These are phyloP conservation scores for Evernia prunastri DNA, from an alignment of 495 filamentous ascomycete species.

Conservation along the genomic window DNA sequence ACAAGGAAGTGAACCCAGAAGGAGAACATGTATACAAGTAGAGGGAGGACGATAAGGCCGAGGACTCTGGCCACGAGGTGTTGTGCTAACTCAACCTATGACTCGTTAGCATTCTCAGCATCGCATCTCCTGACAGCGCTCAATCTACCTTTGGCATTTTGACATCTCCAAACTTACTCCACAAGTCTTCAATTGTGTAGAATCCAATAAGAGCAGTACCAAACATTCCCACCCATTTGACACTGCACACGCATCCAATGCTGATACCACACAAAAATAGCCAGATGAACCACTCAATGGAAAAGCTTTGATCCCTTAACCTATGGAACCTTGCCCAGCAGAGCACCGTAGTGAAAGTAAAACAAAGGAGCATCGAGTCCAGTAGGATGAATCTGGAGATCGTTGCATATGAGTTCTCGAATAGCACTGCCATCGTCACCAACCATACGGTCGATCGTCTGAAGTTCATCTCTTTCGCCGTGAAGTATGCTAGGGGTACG, in stretches of 20 bases:
- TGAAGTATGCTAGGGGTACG: slow-evolving; percentile 91
- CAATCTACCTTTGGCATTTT: slow-evolving; percentile 76
- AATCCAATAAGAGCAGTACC: slow-evolving; percentile 89
- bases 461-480: slow-evolving; percentile 82
- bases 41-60: slow-evolving; percentile 81
- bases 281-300: slow-evolving; percentile 86
- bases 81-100: slow-evolving; percentile 59
- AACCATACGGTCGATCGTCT: slow-evolving; percentile 84
- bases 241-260: slow-evolving; percentile 95
- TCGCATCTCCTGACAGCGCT: neutral
- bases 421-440: slow-evolving; percentile 92
- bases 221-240: slow-evolving; percentile 96
- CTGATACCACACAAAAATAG: slow-evolving; percentile 84
- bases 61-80: slow-evolving; percentile 75
- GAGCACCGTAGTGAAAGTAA: slow-evolving; percentile 91
- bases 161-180: slow-evolving; percentile 94
- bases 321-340: slow-evolving; percentile 96
- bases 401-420: slow-evolving; percentile 97
- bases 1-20: slow-evolving; percentile 92
- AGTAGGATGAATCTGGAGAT: slow-evolving; percentile 97
- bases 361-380: slow-evolving; percentile 96
- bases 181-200: slow-evolving; percentile 94
- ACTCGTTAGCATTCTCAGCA: slow-evolving; percentile 22
- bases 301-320: slow-evolving; percentile 75
- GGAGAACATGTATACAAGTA: slow-evolving; percentile 86